These are phyloP conservation scores for Diversispora epigaea DNA, from an alignment of 192 early-diverging fungal genomes.

Conservation along the genomic window DNA sequence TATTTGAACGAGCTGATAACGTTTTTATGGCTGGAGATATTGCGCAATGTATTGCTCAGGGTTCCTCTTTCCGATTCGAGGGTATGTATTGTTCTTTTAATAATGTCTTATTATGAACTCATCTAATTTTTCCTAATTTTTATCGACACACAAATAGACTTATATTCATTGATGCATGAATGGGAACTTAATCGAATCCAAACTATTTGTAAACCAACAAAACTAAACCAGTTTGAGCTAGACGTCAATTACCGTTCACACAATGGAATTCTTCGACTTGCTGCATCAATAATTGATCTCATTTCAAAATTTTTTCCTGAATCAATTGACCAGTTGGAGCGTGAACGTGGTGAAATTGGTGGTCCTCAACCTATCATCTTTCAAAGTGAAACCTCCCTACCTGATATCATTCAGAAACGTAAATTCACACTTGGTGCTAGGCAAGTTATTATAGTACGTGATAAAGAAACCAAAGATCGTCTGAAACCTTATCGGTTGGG, in stretches of 20 bases:
- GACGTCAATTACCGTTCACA: constrained; percentile 23
- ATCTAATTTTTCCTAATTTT: not conserved
- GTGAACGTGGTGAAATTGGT: constrained; percentile 7
- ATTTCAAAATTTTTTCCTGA: constrained; percentile 13
- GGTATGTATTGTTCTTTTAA: constrained; percentile 7
- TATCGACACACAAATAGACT: not conserved
- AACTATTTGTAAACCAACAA: not conserved
- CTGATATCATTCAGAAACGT: not conserved
- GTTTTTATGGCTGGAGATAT: constrained; percentile 26
- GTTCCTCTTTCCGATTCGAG: constrained; percentile 30
- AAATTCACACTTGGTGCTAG: not conserved
- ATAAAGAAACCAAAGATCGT: constrained; percentile 6
- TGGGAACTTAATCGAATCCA: constrained; percentile 17
- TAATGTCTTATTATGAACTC: not conserved
- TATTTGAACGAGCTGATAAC: constrained; percentile 7
- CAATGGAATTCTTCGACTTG: constrained; percentile 21
- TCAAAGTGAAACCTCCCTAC: not conserved
- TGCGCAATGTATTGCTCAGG: constrained; percentile 22
- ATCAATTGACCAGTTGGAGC: constrained; percentile 1
- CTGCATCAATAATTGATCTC: constrained; percentile 14
- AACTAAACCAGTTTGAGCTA: constrained; percentile 18
- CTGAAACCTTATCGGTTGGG: not conserved
- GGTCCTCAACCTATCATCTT: constrained; percentile 15
- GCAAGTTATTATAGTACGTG: constrained; percentile 22
- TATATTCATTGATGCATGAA: constrained; percentile 7